These are phyloP conservation scores for Colletotrichum sp. DNA, from an alignment of 2,329 filamentous ascomycete species.

Conservation along the genomic window DNA sequence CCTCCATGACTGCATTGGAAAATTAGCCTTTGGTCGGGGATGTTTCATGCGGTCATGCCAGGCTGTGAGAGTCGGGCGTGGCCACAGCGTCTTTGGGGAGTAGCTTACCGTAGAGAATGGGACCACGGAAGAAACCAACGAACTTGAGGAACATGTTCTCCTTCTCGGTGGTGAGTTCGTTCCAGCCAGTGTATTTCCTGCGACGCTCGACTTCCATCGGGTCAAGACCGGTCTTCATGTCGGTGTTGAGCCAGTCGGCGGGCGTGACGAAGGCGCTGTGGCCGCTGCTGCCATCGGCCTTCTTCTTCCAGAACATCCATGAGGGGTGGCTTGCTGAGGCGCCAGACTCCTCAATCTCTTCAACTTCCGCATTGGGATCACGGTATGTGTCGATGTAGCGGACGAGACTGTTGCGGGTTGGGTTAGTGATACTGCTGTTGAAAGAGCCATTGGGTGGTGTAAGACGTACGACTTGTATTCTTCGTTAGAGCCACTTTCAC, in stretches of 20 bases:
- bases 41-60: conserved; percentile 17
- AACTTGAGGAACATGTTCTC: conserved; percentile 79
- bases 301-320: conserved; percentile 41
- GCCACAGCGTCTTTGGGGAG: neutral
- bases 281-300: conserved; percentile 26
- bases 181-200: conserved; percentile 71
- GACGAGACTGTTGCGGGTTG: conserved; percentile 1
- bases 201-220: conserved; percentile 64
- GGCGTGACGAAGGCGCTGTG: conserved; percentile 52
- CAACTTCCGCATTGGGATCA: conserved; percentile 34
- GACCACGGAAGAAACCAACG: conserved; percentile 76
- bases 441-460: neutral
- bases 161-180: conserved; percentile 77
- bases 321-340: conserved; percentile 31
- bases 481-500: conserved; percentile 13
- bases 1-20: conserved; percentile 66
- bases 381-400: conserved; percentile 43
- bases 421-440: neutral
- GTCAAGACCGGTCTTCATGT: conserved; percentile 69
- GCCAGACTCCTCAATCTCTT: conserved; percentile 31
- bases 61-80: neutral
- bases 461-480: conserved; percentile 21
- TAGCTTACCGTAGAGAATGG: conserved; percentile 75
- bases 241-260: conserved; percentile 72
- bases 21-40: conserved; percentile 11